Base-by-base conservation (phyloP, 225 moss, liverwort and hornwort species). In the Marchantia polymorpha region DNA sequence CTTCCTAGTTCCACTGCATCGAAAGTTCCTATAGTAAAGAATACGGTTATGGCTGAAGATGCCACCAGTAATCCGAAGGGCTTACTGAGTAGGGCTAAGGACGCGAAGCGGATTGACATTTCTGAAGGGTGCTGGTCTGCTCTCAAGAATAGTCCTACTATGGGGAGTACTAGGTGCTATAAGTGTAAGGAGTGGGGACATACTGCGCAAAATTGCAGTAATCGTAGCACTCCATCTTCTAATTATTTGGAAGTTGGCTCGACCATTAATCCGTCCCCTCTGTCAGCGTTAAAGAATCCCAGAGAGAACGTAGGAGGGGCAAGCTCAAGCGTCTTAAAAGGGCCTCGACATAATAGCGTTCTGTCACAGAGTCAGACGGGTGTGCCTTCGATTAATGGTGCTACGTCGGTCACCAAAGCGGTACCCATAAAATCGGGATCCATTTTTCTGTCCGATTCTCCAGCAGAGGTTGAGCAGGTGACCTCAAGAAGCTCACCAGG, bases 161-260 rank as follows among this genome's bases (percentile, higher is more conserved):
- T 58, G 10, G 65, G 14, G 46, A 80, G 3, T 51, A 88, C 89
- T 8, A 74, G 91, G 71, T 96, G 96, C 80, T 88, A 82, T 75
- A 84, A 83, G 80, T 96, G 92, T 73, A 96, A 96, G 83, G 83
- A 78, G 84, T 74, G 84, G 69, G 94, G 92, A 39, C 92, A 96
- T 83, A 81, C 83, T 80, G 82, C 83, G 20, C 92, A 89, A 82
- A 83, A 78, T 80, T 96, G 96, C 78, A 83, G 83, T 61, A 85
- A 52, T 75, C 86, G 90, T 12, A 83, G 51, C 81, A 79, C 76
- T 10, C 69, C 77, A 77, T 68, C 54, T 25, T 52, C 74, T 10
- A 67, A 47, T 80, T 51, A 76, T 50, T 51, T 84, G 58, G 89
- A 93, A 64, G 84, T 87, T 13, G 87, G 80, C 80, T 66, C 78